Percentiles rank a stretch among this genome's conserved stretches.
Conservation (phyloP, 2,329 filamentous ascomycete genomes). For the Aurifilum marmelostoma region DNA sequence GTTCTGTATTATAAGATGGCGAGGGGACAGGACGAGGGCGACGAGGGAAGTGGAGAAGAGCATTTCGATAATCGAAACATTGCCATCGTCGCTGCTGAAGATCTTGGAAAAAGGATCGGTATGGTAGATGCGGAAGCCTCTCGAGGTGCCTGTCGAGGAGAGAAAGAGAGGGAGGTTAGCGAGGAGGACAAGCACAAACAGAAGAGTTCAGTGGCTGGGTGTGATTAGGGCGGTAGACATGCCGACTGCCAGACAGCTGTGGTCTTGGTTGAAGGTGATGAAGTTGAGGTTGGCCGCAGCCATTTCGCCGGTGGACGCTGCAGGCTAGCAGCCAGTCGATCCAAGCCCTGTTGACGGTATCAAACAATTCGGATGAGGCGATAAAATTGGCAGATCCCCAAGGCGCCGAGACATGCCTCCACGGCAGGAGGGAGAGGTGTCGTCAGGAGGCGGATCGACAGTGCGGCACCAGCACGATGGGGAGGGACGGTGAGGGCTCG, state of each 20-base stretch:
- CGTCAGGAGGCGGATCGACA: neutral
- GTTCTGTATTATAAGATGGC: conserved; percentile 93
- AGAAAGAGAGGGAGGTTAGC: conserved; percentile 13
- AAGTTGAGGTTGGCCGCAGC: conserved; percentile 83
- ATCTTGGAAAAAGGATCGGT: conserved; percentile 96
- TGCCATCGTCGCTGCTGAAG: conserved; percentile 91
- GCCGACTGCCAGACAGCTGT: conserved; percentile 96
- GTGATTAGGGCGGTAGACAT: conserved; percentile 41
- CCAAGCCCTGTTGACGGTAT: conserved; percentile 9
- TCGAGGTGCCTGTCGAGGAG: conserved; percentile 71
- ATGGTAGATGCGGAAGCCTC: conserved; percentile 94
- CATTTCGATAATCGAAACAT: conserved; percentile 97
- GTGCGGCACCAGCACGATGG: neutral
- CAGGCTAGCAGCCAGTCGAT: conserved; percentile 1
- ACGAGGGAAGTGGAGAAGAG: conserved; percentile 97
- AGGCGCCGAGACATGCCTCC: conserved; percentile 5
- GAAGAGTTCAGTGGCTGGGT: neutral
- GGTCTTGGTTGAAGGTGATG: conserved; percentile 99
- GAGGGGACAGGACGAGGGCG: conserved; percentile 87
- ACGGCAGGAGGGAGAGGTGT: neutral
- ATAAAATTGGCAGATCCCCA: neutral
- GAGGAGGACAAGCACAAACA: conserved; percentile 15
- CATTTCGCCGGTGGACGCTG: conserved; percentile 51
- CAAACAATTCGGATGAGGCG: neutral
- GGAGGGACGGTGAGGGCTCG: neutral